phyloP scores from a whole-genome alignment of 108 stramenopile species.

The Fistulifera pelliculosa region DNA sequence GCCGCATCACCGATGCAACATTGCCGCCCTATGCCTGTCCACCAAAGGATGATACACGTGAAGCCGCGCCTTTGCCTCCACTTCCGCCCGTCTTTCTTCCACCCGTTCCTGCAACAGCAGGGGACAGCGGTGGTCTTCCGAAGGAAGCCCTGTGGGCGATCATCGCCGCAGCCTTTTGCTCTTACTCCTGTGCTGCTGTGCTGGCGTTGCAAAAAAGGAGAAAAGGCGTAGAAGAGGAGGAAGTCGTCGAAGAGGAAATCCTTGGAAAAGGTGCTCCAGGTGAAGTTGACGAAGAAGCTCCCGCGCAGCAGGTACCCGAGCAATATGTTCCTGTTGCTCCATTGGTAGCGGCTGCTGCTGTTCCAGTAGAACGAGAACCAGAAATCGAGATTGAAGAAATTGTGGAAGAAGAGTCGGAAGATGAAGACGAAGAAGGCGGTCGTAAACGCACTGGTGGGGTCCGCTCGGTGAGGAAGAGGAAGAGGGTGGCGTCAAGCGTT shows the following conservation, averaged over 20 bases:
- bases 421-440: slow-evolving; percentile 3
- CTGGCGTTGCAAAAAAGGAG: background rate
- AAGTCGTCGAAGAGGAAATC: background rate
- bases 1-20: slow-evolving; percentile 8
- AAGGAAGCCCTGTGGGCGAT: background rate
- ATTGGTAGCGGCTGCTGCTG: background rate
- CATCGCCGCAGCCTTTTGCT: slow-evolving; percentile 5
- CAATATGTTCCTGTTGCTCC: background rate
- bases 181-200: slow-evolving; percentile 5
- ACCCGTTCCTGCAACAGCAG: background rate
- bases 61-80: background rate
- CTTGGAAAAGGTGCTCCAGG: background rate
- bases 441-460: slow-evolving; percentile 1
- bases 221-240: slow-evolving; percentile 5
- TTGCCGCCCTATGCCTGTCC: slow-evolving; percentile 5
- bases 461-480: slow-evolving; percentile 3
- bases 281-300: slow-evolving; percentile 1
- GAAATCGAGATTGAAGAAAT: slow-evolving; percentile 2
- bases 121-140: background rate
- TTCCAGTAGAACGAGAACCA: background rate
- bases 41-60: background rate
- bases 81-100: slow-evolving; percentile 2
- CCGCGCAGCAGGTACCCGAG: background rate
- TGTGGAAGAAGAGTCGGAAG: slow-evolving; percentile 6
- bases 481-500: background rate